These are phyloP conservation scores for Nematocida ironsii DNA, from an alignment of 371 early-diverging fungal genomes.

Conservation along the genomic window DNA sequence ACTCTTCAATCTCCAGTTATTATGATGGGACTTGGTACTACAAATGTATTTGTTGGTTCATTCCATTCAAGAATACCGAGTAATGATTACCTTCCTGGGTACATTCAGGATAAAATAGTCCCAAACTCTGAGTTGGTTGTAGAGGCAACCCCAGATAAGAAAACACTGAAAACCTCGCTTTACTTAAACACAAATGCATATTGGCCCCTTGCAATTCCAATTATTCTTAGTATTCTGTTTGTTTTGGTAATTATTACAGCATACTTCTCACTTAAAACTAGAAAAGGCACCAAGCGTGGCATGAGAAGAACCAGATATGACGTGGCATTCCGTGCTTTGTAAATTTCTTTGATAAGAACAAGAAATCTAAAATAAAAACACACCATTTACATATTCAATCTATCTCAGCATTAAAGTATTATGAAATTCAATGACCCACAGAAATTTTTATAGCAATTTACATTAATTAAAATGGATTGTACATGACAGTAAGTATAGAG, in stretches of 20 bases:
- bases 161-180: conserved; percentile 46
- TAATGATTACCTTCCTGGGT: conserved; percentile 23
- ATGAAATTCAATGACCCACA: too few relatives aligned
- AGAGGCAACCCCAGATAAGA: conserved; percentile 11
- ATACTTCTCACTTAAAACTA: conserved; percentile 46
- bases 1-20: conserved; percentile 56
- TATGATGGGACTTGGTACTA: conserved; percentile 63
- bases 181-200: conserved; percentile 56
- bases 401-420: neutral
- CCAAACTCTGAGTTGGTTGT: conserved; percentile 64
- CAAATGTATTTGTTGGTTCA: conserved; percentile 58
- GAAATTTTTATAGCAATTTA: too few relatives aligned
- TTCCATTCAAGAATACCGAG: conserved; percentile 53
- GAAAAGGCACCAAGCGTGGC: conserved; percentile 18
- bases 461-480: too few relatives aligned
- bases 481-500: too few relatives aligned
- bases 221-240: conserved; percentile 49
- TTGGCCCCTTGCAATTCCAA: conserved; percentile 48
- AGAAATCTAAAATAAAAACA: neutral
- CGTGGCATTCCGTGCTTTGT: conserved; percentile 37
- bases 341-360: neutral
- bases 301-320: conserved; percentile 36
- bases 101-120: conserved; percentile 53
- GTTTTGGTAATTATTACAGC: conserved; percentile 41
- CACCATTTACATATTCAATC: neutral